phyloP scores from a whole-genome alignment of 2,329 filamentous ascomycete genomes.

The Cladosporium oxysporum region DNA sequence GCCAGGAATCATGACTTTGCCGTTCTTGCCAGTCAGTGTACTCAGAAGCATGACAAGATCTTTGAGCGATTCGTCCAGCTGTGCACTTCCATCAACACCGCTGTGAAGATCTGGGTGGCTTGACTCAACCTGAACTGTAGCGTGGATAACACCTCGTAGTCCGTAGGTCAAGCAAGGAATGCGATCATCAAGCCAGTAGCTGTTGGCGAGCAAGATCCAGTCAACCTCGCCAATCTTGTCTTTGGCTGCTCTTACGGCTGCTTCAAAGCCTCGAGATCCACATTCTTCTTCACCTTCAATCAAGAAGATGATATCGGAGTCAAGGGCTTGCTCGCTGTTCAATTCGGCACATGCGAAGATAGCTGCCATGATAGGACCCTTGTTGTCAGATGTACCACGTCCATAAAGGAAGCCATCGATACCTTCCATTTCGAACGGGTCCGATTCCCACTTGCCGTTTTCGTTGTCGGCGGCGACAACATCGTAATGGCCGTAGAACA shows the following conservation, averaged over 20 bases:
- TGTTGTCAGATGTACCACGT: constrained; percentile 96
- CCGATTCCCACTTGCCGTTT: constrained; percentile 73
- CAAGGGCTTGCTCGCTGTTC: constrained; percentile 76
- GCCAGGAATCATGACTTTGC: constrained; percentile 78
- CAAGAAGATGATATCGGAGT: constrained; percentile 87
- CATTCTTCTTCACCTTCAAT: constrained; percentile 98
- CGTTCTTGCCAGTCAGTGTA: constrained; percentile 77
- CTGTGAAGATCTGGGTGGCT: constrained; percentile 87
- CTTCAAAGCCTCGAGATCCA: constrained; percentile 85
- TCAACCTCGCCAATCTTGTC: constrained; percentile 85
- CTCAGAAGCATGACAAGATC: constrained; percentile 83
- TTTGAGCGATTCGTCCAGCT: constrained; percentile 88
- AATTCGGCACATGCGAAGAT: constrained; percentile 91
- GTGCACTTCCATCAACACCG: constrained; percentile 90
- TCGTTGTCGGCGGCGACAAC: constrained; percentile 88
- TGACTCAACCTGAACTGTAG: constrained; percentile 84
- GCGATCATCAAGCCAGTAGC: constrained; percentile 97
- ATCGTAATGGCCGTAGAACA: constrained; percentile 98
- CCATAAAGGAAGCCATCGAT: constrained; percentile 93
- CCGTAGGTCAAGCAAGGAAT: constrained; percentile 95
- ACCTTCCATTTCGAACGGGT: constrained; percentile 88
- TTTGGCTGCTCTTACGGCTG: constrained; percentile 78
- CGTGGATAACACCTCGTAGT: constrained; percentile 88
- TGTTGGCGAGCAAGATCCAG: constrained; percentile 94
- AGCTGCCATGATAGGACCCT: constrained; percentile 91